Conservation (phyloP, 306 rosid species). For the Cyamopsis tetragonoloba region DNA sequence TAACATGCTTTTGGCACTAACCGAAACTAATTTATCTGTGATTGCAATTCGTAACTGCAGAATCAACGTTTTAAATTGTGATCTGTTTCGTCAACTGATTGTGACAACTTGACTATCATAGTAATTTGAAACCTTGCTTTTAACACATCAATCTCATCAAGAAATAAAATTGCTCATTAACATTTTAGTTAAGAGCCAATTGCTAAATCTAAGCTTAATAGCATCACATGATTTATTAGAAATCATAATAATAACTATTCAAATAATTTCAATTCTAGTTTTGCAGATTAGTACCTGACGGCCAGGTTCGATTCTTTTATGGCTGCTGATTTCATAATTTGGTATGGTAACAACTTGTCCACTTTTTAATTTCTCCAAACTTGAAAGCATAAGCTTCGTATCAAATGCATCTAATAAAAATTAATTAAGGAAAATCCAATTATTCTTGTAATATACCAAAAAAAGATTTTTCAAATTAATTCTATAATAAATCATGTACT, state of each 20-base stretch:
- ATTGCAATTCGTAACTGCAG: too few relatives aligned
- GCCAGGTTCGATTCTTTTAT: slow-evolving; percentile 43
- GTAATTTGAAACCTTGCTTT: too few relatives aligned
- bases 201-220: neutral
- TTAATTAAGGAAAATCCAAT: neutral
- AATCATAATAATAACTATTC: neutral
- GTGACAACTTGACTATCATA: too few relatives aligned
- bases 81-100: too few relatives aligned
- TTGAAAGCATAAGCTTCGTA: slow-evolving; percentile 53
- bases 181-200: neutral
- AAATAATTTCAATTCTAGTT: neutral
- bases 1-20: too few relatives aligned
- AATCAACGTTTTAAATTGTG: too few relatives aligned
- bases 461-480: slow-evolving; percentile 1
- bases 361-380: slow-evolving; percentile 62
- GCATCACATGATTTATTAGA: neutral
- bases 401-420: slow-evolving; percentile 89
- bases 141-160: neutral
- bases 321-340: slow-evolving; percentile 62
- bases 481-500: slow-evolving; percentile 26
- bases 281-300: slow-evolving; percentile 50
- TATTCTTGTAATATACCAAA: neutral
- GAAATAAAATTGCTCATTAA: neutral
- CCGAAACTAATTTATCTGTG: too few relatives aligned
- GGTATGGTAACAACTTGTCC: slow-evolving; percentile 71